phyloP scores from a whole-genome alignment of 2,329 filamentous ascomycete species.

The Colletotrichum theobromicola region DNA sequence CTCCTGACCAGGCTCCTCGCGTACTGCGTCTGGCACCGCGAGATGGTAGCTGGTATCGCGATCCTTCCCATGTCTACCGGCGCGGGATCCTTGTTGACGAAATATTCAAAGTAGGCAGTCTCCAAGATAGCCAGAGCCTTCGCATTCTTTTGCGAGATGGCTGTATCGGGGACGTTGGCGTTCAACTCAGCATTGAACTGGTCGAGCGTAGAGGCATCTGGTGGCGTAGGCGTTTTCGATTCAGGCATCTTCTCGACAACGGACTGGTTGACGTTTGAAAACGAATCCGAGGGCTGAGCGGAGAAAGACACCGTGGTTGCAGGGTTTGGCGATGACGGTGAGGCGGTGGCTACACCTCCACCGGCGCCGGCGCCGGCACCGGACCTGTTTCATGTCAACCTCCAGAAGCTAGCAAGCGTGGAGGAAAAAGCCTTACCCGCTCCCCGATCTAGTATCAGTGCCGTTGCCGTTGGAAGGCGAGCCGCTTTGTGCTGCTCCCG shows the following conservation, averaged over 20 bases:
- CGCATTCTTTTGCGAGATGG: neutral
- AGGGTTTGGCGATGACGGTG: neutral
- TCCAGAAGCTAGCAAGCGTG: neutral
- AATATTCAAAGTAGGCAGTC: constrained; percentile 17
- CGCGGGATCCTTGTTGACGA: neutral
- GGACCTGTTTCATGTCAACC: neutral
- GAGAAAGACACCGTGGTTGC: neutral
- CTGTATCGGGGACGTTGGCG: neutral
- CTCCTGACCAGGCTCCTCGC: neutral
- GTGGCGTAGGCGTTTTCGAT: neutral
- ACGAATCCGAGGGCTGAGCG: constrained; percentile 2
- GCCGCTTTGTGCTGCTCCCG: neutral
- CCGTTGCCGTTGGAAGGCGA: neutral
- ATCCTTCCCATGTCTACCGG: constrained; percentile 1
- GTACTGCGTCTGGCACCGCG: neutral
- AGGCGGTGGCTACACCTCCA: neutral
- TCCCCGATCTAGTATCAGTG: neutral
- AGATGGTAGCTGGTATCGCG: neutral
- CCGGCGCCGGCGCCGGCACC: neutral
- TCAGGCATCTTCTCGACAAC: neutral
- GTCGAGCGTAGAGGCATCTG: neutral
- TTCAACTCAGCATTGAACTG: constrained; percentile 4
- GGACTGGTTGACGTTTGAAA: neutral
- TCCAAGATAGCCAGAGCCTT: constrained; percentile 4
- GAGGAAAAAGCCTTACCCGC: neutral